Evolutionary conservation across 2,329 filamentous ascomycete species (phyloP), one percentile per base, ranked within the genome.

Genomic region (Aspergillus costaricaensis): DNA sequence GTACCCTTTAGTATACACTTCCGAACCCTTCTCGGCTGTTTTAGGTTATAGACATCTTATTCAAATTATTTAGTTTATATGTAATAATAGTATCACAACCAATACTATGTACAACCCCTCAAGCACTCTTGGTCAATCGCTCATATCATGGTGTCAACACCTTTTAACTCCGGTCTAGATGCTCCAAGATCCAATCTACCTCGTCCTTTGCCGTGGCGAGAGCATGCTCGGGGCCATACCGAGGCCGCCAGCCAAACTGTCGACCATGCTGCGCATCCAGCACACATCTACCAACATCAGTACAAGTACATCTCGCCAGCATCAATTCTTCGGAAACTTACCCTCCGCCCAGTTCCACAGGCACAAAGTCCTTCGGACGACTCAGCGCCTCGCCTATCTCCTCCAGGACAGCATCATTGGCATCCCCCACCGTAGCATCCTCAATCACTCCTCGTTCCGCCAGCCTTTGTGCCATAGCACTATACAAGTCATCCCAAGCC

Each of bases 401-500:
- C 41, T 72, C 70, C 7, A 83, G 57, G 1, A 67, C 72, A 3
- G 67, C 60, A 3, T 76, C 71, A 50, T 79, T 73, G 0, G 79
- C 80, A 5, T 64, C 36, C 1, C 64, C 59, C 0, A 85, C 75
- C 0, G 61, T 62, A 0, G 71, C 71, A 41, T 79, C 75, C 5
- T 72, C 70, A 6, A 85, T 68, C 6, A 80, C 62, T 1, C 72
- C 68, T 1, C 77, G 73, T 61, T 79, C 77, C 1, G 68, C 70
- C 9, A 85, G 67, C 1, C 76, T 68, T 15, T 67, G 67, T 0
- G 78, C 82, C 60, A 85, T 77, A 2, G 79, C 76, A 4, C 58
- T 63, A 67, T 85, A 85, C 0, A 86, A 56, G 55, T 83, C 81
- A 15, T 79, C 72, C 83, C 83, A 86, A 0, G 74, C 75, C 4